Percentiles rank a stretch among this genome's conserved stretches.
Evolutionary conservation across 2,329 filamentous ascomycete genomes (phyloP).

Genomic region (Exserohilum turcica): DNA sequence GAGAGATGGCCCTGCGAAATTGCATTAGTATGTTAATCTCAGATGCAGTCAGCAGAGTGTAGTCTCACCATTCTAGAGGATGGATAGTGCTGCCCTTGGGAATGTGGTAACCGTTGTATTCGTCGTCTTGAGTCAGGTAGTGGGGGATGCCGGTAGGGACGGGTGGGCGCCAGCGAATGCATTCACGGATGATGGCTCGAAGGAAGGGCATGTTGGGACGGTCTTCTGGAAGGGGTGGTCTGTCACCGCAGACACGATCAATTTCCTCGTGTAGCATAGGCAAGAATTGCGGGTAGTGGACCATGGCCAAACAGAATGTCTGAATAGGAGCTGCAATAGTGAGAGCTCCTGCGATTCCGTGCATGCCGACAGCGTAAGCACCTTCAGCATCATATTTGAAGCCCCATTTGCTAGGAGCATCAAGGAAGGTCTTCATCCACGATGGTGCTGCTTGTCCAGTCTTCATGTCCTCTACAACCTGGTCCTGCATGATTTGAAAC

Average conservation of each 20-base stretch:
- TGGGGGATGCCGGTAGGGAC: slow-evolving; percentile 59
- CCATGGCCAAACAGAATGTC: slow-evolving; percentile 54
- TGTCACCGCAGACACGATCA: slow-evolving; percentile 48
- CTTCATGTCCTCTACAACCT: slow-evolving; percentile 46
- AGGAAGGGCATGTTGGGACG: slow-evolving; percentile 48
- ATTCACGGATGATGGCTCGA: slow-evolving; percentile 48
- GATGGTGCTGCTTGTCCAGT: slow-evolving; percentile 45
- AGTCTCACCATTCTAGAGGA: slow-evolving; percentile 50
- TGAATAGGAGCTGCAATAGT: slow-evolving; percentile 56
- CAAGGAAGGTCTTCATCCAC: slow-evolving; percentile 53
- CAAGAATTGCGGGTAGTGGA: slow-evolving; percentile 52
- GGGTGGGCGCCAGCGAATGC: slow-evolving; percentile 53
- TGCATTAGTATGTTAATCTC: slow-evolving; percentile 14
- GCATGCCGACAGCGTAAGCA: slow-evolving; percentile 55
- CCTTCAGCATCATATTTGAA: slow-evolving; percentile 53
- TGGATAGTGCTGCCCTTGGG: slow-evolving; percentile 59
- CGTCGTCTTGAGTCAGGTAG: slow-evolving; percentile 59
- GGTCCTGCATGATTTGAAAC: slow-evolving; percentile 52
- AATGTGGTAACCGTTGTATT: slow-evolving; percentile 63
- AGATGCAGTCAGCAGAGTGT: neutral
- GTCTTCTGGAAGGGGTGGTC: slow-evolving; percentile 45
- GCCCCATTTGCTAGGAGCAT: slow-evolving; percentile 47
- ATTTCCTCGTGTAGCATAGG: slow-evolving; percentile 49
- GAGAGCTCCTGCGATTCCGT: slow-evolving; percentile 54
- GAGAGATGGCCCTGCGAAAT: slow-evolving; percentile 55